phyloP scores from a whole-genome alignment of 2,329 filamentous ascomycete genomes.

The Botrytis elliptica region DNA sequence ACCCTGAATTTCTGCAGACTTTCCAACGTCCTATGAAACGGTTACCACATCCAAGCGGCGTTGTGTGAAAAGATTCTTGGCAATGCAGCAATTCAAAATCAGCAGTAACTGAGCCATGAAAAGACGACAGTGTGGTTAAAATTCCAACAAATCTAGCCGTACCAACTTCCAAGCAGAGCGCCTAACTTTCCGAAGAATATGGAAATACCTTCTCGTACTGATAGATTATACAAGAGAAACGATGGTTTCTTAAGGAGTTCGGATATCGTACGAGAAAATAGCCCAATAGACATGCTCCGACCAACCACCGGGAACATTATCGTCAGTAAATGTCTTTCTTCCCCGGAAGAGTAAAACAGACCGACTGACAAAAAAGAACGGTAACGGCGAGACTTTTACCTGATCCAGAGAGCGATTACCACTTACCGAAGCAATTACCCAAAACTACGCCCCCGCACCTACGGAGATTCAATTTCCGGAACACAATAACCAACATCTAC shows the following conservation, averaged over 20 bases:
- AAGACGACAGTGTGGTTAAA: neutral
- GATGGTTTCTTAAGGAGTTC: neutral
- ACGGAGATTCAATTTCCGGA: neutral
- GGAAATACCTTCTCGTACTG: rapidly evolving
- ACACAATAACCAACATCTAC: neutral
- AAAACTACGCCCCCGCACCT: neutral
- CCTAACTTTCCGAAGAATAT: neutral
- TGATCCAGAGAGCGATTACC: too few relatives aligned
- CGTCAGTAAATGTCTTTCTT: neutral
- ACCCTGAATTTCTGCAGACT: too few relatives aligned
- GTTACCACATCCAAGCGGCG: rapidly evolving
- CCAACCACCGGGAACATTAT: neutral
- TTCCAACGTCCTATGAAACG: rapidly evolving
- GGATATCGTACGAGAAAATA: rapidly evolving
- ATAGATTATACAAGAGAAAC: neutral
- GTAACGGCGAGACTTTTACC: neutral
- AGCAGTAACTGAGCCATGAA: neutral
- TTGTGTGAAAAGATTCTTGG: neutral
- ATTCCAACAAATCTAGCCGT: too few relatives aligned
- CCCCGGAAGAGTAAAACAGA: neutral
- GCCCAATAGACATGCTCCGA: neutral
- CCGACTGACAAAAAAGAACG: neutral
- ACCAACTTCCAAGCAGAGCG: too few relatives aligned
- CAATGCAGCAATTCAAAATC: too few relatives aligned
- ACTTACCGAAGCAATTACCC: neutral